Evolutionary conservation across 2,329 filamentous ascomycete genomes (phyloP), one percentile per base, ranked within the genome.

Genomic region (Scleromitrula shiraiana): DNA sequence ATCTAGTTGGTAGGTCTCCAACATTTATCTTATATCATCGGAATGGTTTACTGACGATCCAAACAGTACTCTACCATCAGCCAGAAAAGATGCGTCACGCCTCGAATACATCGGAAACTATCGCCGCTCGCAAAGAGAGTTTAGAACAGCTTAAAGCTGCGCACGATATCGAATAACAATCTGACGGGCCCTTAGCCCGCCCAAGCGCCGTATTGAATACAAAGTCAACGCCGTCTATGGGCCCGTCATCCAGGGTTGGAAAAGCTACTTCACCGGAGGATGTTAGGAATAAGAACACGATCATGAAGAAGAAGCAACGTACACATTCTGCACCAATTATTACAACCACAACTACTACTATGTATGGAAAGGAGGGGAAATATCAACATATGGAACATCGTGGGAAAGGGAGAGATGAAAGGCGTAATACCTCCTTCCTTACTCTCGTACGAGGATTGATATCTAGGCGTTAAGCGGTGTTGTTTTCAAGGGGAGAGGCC

Each of bases 141-240:
- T 82, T 98, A 86, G 91, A 95, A 80, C 86, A 88, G 75, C 83
- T 97, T 74, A 98, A 98, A 76, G 82, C 85, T 67, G 88, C 97
- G 71, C 89, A 98, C 71, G 91, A 90, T 68, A 96, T 97, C 78
- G 91, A 96, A 83, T 98, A 88, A 91, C 80, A 80, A 79, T 78
- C 75, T 76, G 80, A 83, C 80, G 80, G 79, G 79, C 40, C 40
- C 29, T 41, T 52, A 50, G 33, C 33, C 32, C 50, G 51, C 46
- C 51, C 47, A 49, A 45, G 40, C 35, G 42, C 41, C 35, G 27
- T 46, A 23, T 46, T 33, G 15, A 36, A 20, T 40, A 35, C 35
- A 15, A 29, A 39, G 15, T 46, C 29, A 27, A 50, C 36, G 49
- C 37, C 45, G 45, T 43, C 49, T 53, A 50, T 46, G 48, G 53